phyloP scores from a whole-genome alignment of 441 rosid species.

The Capsella rubella region DNA sequence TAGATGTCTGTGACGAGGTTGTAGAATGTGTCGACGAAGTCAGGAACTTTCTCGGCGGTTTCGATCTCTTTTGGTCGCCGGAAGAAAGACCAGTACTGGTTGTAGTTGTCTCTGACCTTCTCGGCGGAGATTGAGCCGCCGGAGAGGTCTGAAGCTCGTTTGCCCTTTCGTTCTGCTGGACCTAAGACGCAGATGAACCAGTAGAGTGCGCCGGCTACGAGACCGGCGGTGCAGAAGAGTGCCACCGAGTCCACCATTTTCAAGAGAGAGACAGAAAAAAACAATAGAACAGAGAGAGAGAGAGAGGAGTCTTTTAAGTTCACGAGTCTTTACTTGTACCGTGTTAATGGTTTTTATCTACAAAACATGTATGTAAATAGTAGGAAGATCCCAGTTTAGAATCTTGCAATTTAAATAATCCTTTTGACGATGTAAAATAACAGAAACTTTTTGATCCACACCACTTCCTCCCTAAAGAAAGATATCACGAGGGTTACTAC shows the following conservation, averaged over 20 bases:
- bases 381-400: conserved; percentile 14
- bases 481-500: background rate
- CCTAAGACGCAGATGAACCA: conserved; percentile 91
- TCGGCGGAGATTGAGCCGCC: conserved; percentile 95
- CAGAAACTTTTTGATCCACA: conserved; percentile 10
- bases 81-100: conserved; percentile 88
- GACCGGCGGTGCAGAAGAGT: conserved; percentile 71
- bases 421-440: background rate
- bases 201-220: conserved; percentile 70
- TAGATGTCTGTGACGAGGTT: conserved; percentile 92
- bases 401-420: conserved; percentile 24
- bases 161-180: conserved; percentile 81
- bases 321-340: conserved; percentile 6
- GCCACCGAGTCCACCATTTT: conserved; percentile 57
- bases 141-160: conserved; percentile 74
- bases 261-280: background rate
- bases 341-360: conserved; percentile 37
- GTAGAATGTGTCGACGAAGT: conserved; percentile 89
- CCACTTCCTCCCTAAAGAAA: background rate
- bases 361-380: conserved; percentile 10
- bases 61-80: conserved; percentile 85
- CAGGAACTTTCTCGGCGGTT: conserved; percentile 78
- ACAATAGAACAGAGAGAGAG: conserved; percentile 1
- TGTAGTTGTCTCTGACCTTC: conserved; percentile 78
- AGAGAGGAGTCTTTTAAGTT: background rate